phyloP scores from a whole-genome alignment of 768 basidiomycete species.

The Mycena filopes region DNA sequence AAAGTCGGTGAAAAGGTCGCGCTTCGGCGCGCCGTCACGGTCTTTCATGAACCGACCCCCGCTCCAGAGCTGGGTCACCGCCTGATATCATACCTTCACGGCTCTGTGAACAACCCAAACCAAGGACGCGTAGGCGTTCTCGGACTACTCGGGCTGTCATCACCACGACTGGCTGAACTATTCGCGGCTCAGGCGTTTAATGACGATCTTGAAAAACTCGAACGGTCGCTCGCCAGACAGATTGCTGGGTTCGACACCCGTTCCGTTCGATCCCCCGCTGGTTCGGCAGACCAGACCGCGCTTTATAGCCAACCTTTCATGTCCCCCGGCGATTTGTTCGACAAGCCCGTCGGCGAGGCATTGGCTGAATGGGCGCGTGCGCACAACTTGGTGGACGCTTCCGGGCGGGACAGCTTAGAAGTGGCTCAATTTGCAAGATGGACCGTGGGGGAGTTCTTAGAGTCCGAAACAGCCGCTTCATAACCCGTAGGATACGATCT shows the following conservation, averaged over 20 bases:
- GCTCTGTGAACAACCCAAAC: slow-evolving; percentile 54
- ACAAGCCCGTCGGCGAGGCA: slow-evolving; percentile 54
- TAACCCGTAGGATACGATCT: not conserved
- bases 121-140: slow-evolving; percentile 73
- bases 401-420: slow-evolving; percentile 51
- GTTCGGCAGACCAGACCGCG: slow-evolving; percentile 56
- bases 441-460: slow-evolving; percentile 63
- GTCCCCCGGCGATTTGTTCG: slow-evolving; percentile 66
- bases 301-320: slow-evolving; percentile 81
- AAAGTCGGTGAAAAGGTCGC: slow-evolving; percentile 85
- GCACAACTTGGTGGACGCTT: slow-evolving; percentile 53
- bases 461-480: slow-evolving; percentile 15
- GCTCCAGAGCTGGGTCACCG: slow-evolving; percentile 52
- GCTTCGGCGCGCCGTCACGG: slow-evolving; percentile 66
- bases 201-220: slow-evolving; percentile 68
- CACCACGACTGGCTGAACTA: slow-evolving; percentile 55
- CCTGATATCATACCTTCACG: slow-evolving; percentile 72
- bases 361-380: slow-evolving; percentile 66
- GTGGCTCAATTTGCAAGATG: slow-evolving; percentile 71
- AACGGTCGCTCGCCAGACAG: slow-evolving; percentile 85
- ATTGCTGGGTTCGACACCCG: slow-evolving; percentile 84
- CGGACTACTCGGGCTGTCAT: slow-evolving; percentile 63
- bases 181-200: slow-evolving; percentile 61
- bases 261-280: slow-evolving; percentile 50
- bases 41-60: slow-evolving; percentile 53